Conservation (phyloP, 106 monocot species). For the Agapanthus africanus region DNA sequence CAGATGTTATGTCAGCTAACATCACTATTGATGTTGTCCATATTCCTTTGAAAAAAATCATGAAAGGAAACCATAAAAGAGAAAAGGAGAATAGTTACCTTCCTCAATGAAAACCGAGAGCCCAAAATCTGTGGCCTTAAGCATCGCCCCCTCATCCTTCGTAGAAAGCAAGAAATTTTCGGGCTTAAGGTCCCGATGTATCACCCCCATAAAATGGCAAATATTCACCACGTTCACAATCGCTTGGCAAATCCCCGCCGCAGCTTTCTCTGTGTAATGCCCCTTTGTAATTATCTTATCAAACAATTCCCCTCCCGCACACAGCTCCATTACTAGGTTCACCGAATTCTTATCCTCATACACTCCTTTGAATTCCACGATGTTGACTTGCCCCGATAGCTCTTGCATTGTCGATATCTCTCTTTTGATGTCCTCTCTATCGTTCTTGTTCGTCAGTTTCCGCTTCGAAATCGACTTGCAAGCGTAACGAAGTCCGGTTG, state of each 20-base stretch:
- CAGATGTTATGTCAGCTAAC: too few species aligned
- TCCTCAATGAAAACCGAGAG: constrained; percentile 35
- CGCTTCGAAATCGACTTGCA: constrained; percentile 36
- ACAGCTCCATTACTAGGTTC: constrained; percentile 32
- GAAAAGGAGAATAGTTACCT: constrained; percentile 8
- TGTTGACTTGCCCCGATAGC: constrained; percentile 27
- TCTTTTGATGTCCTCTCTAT: constrained; percentile 28
- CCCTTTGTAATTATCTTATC: constrained; percentile 37
- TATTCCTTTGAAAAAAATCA: too few species aligned
- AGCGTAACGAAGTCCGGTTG: constrained; percentile 17
- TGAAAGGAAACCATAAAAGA: neutral
- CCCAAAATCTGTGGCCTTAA: constrained; percentile 33
- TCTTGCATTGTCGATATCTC: constrained; percentile 36
- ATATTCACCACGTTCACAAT: constrained; percentile 37
- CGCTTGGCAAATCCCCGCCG: constrained; percentile 19
- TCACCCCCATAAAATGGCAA: constrained; percentile 42
- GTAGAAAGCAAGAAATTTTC: constrained; percentile 37
- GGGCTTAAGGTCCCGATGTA: constrained; percentile 34
- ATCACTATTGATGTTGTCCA: too few species aligned
- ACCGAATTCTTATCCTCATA: constrained; percentile 29
- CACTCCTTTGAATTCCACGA: constrained; percentile 35
- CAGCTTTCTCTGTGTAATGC: constrained; percentile 28
- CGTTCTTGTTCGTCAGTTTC: constrained; percentile 22
- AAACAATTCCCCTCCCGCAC: constrained; percentile 34
- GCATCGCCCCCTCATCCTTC: constrained; percentile 18